Evolutionary conservation across 2,329 filamentous ascomycete genomes (phyloP).

Genomic region (Orbilia blumenaviensis): DNA sequence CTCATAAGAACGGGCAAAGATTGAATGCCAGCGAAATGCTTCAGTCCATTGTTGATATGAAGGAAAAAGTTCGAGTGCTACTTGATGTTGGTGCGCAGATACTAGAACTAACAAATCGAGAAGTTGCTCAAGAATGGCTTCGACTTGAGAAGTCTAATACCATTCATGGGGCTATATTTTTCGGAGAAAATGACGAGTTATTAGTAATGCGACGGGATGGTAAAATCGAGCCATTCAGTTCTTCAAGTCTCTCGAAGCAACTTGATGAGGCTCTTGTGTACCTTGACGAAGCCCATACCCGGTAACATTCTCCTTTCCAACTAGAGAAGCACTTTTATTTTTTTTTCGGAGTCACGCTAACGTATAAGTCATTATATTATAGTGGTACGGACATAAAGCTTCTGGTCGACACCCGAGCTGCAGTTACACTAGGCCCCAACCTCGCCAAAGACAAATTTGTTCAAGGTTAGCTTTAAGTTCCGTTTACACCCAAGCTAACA

Average conservation of each 20-base stretch:
- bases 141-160: not conserved
- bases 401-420: slow-evolving; percentile 2
- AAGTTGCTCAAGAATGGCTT: slow-evolving; percentile 69
- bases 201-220: slow-evolving; percentile 65
- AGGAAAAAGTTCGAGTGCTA: slow-evolving; percentile 67
- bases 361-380: slow-evolving; percentile 69
- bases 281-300: slow-evolving; percentile 75
- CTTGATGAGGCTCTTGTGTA: slow-evolving; percentile 72
- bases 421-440: slow-evolving; percentile 72
- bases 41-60: slow-evolving; percentile 61
- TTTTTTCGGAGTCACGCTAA: slow-evolving; percentile 64
- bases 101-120: slow-evolving; percentile 69
- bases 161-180: slow-evolving; percentile 66
- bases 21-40: slow-evolving; percentile 62
- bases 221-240: slow-evolving; percentile 65
- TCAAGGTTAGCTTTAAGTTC: slow-evolving; percentile 66
- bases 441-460: slow-evolving; percentile 75
- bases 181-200: slow-evolving; percentile 68
- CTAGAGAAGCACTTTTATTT: too few species aligned
- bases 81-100: slow-evolving; percentile 77
- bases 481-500: not conserved
- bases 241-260: slow-evolving; percentile 69
- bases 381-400: slow-evolving; percentile 48
- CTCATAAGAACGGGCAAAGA: slow-evolving; percentile 57
- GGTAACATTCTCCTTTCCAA: too few species aligned